A percentile compares a stretch with the other conserved stretches of the same genome.
Conservation (phyloP, 1,284 basidiomycete species). For the Apiotrichum sp. region DNA sequence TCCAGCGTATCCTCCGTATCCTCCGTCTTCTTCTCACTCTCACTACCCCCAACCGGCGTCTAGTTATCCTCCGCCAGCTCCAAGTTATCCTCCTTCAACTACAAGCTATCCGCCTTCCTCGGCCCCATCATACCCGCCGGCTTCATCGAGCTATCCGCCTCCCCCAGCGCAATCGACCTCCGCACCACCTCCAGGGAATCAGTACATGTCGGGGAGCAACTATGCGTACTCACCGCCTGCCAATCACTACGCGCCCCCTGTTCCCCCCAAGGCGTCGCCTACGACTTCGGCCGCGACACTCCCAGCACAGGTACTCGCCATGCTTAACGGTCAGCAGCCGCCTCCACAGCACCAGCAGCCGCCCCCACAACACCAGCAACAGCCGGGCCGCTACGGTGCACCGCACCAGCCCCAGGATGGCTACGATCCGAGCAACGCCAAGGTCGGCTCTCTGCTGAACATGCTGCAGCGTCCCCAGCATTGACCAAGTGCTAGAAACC, state of each 20-base stretch:
- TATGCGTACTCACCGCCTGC: neutral
- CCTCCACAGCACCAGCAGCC: slow-evolving; percentile 6
- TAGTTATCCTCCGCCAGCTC: neutral
- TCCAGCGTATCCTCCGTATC: neutral
- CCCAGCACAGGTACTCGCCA: slow-evolving; percentile 60
- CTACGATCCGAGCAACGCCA: slow-evolving; percentile 18
- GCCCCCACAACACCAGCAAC: neutral
- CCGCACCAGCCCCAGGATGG: neutral
- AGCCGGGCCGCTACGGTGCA: neutral
- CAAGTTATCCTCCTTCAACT: slow-evolving; percentile 13
- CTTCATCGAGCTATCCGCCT: neutral
- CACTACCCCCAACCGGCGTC: slow-evolving; percentile 4
- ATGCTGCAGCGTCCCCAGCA: slow-evolving; percentile 16
- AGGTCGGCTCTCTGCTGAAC: slow-evolving; percentile 29
- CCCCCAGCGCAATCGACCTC: neutral
- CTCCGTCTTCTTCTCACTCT: neutral
- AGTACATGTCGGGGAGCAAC: neutral
- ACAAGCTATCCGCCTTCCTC: slow-evolving; percentile 7
- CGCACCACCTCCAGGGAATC: no score
- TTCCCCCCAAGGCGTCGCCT: slow-evolving; percentile 33
- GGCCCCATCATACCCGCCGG: neutral
- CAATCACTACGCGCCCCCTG: slow-evolving; percentile 17
- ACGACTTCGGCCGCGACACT: slow-evolving; percentile 41
- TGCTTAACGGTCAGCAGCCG: slow-evolving; percentile 49
- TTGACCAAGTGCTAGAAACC: no score